Evolutionary conservation across 305 asterid species (phyloP), one percentile per base, ranked within the genome.

Genomic region (Coffea humblotiana): DNA sequence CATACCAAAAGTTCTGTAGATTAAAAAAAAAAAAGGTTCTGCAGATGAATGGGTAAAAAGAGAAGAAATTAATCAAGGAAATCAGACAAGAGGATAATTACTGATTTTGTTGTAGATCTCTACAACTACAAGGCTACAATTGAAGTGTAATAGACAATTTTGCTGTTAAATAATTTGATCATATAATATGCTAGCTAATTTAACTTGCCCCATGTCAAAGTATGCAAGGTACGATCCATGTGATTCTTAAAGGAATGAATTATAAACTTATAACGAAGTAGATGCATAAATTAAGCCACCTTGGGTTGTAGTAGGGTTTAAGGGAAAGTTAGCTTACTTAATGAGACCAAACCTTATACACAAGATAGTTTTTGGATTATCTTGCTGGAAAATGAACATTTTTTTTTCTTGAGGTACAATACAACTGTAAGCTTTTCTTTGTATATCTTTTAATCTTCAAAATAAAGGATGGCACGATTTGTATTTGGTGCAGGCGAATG

Each of bases 401-500:
- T 19, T 72, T 29, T 37, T 37, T 37, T 3, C 5, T 37, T 71
- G 13, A 2, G 40, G 60, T 40, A 7, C 23, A 51, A 27, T 40
- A 15, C 23, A 51, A 27, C 8, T 72, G 4, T 15, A 13, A 54
- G 4, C 6, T 18, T 16, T 49, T 29, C 48, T 19, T 27, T 51
- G 9, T 18, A 2, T 51, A 3, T 40, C 43, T 21, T 5, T 19
- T 18, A 6, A 70, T 7, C 56, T 37, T 54, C 14, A 40, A 48
- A 18, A 37, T 4, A 8, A 1, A 35, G 35, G 45, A 32, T 67
- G 16, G 72, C 75, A 72, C 69, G 95, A 92, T 35, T 80, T 72
- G 4, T 29, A 21, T 32, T 65, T 65, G 19, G 82, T 72, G 71
- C 71, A 87, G 91, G 91, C 21, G 94, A 89, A 71, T 90, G 94